Conservation (phyloP, 345 rosid species). For the Conringia planisiliqua region DNA sequence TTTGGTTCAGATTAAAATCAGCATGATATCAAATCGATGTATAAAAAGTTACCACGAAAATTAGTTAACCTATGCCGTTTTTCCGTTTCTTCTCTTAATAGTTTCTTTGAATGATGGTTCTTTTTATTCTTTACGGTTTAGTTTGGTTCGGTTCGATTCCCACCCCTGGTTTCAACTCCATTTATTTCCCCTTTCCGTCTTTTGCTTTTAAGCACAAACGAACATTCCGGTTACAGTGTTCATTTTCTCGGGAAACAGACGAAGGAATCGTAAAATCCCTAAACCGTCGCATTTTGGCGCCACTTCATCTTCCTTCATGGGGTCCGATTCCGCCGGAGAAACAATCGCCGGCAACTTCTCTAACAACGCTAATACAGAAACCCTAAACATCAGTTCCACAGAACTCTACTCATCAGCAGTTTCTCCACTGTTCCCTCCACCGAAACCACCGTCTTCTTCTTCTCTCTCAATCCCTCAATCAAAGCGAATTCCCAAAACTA, state of each 20-base stretch:
- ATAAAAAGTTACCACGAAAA: too few relatives aligned
- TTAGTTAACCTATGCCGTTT: too few relatives aligned
- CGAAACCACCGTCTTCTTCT: conserved; percentile 17
- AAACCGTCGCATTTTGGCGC: conserved; percentile 12
- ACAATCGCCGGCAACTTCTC: background rate
- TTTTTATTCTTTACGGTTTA: too few relatives aligned
- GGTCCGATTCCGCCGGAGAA: conserved; percentile 10
- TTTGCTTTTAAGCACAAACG: too few relatives aligned
- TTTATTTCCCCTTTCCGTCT: too few relatives aligned
- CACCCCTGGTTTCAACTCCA: too few relatives aligned
- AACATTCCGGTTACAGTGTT: background rate
- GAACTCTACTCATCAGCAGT: conserved; percentile 48
- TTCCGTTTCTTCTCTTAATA: too few relatives aligned
- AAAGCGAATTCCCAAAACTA: conserved; percentile 70
- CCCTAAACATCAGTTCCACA: conserved; percentile 53
- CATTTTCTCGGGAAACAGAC: background rate
- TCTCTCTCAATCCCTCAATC: conserved; percentile 46
- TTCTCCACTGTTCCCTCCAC: conserved; percentile 1
- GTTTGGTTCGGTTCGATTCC: too few relatives aligned
- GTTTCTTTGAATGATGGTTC: too few relatives aligned
- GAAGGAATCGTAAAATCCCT: background rate
- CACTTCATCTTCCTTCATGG: conserved; percentile 17
- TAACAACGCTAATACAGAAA: conserved; percentile 2
- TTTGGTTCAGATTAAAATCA: too few relatives aligned
- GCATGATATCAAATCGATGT: too few relatives aligned